A percentile compares a stretch with the other conserved stretches of the same genome.
Evolutionary conservation across 208 protist genomes (phyloP).

Genomic region (Acanthamoeba polyphaga): DNA sequence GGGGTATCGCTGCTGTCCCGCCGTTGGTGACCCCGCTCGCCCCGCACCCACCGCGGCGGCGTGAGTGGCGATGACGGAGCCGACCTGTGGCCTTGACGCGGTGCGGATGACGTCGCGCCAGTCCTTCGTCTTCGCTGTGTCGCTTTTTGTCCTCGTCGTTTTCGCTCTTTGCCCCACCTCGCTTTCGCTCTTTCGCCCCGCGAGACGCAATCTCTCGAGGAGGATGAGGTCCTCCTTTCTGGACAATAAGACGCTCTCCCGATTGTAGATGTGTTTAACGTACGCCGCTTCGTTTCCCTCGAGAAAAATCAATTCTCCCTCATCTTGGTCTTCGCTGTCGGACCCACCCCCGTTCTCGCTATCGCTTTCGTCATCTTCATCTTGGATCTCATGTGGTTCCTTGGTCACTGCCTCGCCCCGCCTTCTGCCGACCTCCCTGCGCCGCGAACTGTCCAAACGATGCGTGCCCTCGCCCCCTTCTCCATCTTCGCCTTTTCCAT

Average conservation of each 20-base stretch:
- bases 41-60: not conserved
- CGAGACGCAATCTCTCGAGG: not conserved
- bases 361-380: not conserved
- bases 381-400: not conserved
- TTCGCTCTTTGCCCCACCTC: not conserved
- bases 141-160: not conserved
- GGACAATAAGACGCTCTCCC: not conserved
- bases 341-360: not conserved
- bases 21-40: not conserved
- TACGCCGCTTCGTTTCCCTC: constrained; percentile 30
- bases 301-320: constrained; percentile 30
- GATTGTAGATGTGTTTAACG: not conserved
- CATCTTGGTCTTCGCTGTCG: not conserved
- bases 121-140: not conserved
- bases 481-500: too few species aligned
- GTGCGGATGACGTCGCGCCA: not conserved
- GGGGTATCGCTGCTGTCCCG: not conserved
- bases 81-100: not conserved
- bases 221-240: not conserved
- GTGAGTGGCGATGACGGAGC: not conserved
- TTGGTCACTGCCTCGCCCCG: not conserved
- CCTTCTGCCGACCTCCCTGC: not conserved
- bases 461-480: not conserved
- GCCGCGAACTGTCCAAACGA: not conserved
- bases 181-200: constrained; percentile 13